Percentiles rank a stretch among this genome's conserved stretches.
Conservation (phyloP, 768 basidiomycete genomes). For the Boletus rubroflammeus region DNA sequence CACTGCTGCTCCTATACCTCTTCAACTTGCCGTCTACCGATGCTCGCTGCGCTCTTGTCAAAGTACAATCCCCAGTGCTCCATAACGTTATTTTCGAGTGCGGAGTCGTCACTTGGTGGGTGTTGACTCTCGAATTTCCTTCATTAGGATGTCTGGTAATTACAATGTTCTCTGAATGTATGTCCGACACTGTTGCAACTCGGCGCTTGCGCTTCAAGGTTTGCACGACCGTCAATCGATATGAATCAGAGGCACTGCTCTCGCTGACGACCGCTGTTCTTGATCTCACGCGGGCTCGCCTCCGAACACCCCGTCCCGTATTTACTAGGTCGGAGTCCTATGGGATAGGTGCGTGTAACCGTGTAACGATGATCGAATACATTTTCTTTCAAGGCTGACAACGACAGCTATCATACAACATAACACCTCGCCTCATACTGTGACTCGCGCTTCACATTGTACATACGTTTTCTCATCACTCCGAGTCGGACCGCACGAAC, state of each 20-base stretch:
- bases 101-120: too few relatives aligned
- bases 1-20: too few relatives aligned
- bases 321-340: not conserved
- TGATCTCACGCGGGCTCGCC: not conserved
- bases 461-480: not conserved
- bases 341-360: not conserved
- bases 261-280: not conserved
- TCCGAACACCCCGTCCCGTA: not conserved
- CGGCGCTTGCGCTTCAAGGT: too few relatives aligned
- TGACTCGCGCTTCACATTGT: not conserved
- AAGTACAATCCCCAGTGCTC: too few relatives aligned
- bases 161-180: not conserved
- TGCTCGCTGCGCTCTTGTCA: too few relatives aligned
- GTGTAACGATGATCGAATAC: not conserved
- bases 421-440: not conserved
- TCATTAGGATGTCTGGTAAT: not conserved
- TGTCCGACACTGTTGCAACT: too few relatives aligned
- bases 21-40: too few relatives aligned
- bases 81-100: too few relatives aligned
- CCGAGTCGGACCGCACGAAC: fast-evolving
- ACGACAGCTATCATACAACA: not conserved
- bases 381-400: not conserved
- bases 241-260: not conserved
- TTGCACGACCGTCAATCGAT: not conserved
- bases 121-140: too few relatives aligned